phyloP scores from a whole-genome alignment of 352 stramenopile species.

The Phytophthora litchii region DNA sequence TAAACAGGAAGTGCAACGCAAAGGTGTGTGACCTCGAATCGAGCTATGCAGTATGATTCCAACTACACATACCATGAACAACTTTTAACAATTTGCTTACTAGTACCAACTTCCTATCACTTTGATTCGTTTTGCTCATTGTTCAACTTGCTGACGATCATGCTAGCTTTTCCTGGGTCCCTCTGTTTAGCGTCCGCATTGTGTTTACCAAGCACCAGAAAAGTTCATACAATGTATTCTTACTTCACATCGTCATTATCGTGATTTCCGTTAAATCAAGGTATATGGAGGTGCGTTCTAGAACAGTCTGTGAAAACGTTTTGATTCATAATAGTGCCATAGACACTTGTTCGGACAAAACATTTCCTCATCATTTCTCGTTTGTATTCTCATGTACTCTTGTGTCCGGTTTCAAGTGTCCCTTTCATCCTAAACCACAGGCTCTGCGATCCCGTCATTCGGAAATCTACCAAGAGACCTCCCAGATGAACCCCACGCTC shows the following conservation, averaged over 20 bases:
- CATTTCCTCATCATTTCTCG: background rate
- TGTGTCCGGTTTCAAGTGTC: slow-evolving; percentile 17
- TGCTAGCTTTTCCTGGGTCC: background rate
- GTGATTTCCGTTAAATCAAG: background rate
- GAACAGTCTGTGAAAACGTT: slow-evolving; percentile 32
- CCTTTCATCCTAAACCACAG: slow-evolving; percentile 24
- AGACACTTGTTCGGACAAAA: slow-evolving; percentile 23
- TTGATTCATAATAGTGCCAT: slow-evolving; percentile 18
- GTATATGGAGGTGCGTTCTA: slow-evolving; percentile 24
- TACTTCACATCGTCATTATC: background rate
- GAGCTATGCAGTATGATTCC: too few relatives aligned
- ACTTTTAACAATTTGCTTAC: too few relatives aligned
- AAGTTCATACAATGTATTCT: background rate
- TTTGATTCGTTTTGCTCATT: slow-evolving; percentile 11
- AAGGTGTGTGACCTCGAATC: slow-evolving; percentile 31
- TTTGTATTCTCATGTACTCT: background rate
- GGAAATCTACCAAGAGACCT: slow-evolving; percentile 33
- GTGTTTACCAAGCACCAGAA: background rate
- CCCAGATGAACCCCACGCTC: slow-evolving; percentile 73
- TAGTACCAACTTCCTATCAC: slow-evolving; percentile 1
- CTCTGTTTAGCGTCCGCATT: slow-evolving; percentile 1
- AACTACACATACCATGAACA: too few relatives aligned
- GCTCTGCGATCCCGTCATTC: slow-evolving; percentile 27
- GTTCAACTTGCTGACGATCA: slow-evolving; percentile 19
- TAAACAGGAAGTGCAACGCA: slow-evolving; percentile 21